A percentile compares a stretch with the other conserved stretches of the same genome.
Evolutionary conservation across 306 rosid species (phyloP).

Genomic region (Malus orientalis): DNA sequence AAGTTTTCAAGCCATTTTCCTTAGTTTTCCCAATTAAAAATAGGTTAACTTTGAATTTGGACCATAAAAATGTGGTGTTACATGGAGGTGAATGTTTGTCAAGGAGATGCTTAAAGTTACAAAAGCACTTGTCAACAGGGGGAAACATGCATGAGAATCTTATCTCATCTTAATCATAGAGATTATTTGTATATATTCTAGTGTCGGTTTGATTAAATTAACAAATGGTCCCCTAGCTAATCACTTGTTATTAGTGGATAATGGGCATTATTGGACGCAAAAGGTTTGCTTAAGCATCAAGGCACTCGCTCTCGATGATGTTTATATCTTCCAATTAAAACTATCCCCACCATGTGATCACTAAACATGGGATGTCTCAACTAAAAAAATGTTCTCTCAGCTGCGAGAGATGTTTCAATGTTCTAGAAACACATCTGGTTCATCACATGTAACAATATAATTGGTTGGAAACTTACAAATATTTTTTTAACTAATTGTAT

Average conservation of each 20-base stretch:
- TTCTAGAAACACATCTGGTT: too few species aligned
- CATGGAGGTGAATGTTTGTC: constrained; percentile 4
- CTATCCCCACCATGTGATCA: constrained; percentile 16
- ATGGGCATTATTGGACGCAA: constrained; percentile 15
- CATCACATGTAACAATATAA: too few species aligned
- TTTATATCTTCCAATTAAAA: constrained; percentile 12
- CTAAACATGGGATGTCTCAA: constrained; percentile 29
- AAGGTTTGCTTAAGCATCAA: constrained; percentile 26
- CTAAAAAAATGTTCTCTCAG: neutral
- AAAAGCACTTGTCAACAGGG: constrained; percentile 1
- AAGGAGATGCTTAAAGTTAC: neutral
- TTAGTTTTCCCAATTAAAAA: too few species aligned
- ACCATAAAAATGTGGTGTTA: neutral
- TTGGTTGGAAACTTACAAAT: too few species aligned
- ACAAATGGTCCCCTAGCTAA: constrained; percentile 7
- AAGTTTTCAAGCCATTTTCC: too few species aligned
- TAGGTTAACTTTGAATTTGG: too few species aligned
- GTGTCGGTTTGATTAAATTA: constrained; percentile 11
- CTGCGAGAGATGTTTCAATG: neutral
- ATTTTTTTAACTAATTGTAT: too few species aligned
- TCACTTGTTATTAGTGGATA: constrained; percentile 15
- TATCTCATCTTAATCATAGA: constrained; percentile 11
- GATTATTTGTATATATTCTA: constrained; percentile 1
- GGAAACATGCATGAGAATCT: constrained; percentile 19
- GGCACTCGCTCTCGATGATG: constrained; percentile 19